Base-by-base conservation (phyloP, 1,139 yeast genomes). In the Zygoascus meyerae region DNA sequence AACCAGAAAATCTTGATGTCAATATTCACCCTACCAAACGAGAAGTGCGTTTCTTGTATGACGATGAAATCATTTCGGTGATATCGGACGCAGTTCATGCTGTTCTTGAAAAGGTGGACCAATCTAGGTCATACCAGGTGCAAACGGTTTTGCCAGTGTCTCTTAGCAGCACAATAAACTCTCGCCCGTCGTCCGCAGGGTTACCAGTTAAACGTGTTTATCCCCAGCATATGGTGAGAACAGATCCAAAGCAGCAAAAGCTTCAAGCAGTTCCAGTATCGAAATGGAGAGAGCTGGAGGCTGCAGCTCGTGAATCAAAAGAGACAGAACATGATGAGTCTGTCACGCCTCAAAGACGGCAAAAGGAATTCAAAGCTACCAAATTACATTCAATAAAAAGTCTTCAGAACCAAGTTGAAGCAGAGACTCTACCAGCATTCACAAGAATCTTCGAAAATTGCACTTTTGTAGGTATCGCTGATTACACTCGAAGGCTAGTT, bases 21-120 rank as follows among this genome's bases (percentile, higher is more conserved):
- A 92, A 92, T 62, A 81, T 94, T 8, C 98, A 94, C 60, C 99
- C 99, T 0, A 92, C 98, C 0, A 92, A 92, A 58, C 73, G 94
- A 46, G 97, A 92, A 58, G 97, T 94, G 1, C 67, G 95, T 44
- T 89, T 94, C 62, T 68, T 92, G 33, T 66, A 81, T 60, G 97
- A 94, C 59, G 95, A 85, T 46, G 97, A 89, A 60, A 86, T 94
- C 17, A 75, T 86, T 6, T 89, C 83, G 36, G 55, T 63, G 18
- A 71, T 92, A 1, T 72, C 83, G 29, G 63, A 65, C 0, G 59
- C 66, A 8, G 62, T 90, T 0, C 82, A 80, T 47, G 68, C 66
- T 2, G 61, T 70, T 1, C 68, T 92, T 30, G 67, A 79, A 0
- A 69, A 70, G n/a, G 73, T 79, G 8, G 96, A 89, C 55, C 71